Evolutionary conservation across 1,284 basidiomycete species (phyloP).

Genomic region (Ustanciosporium gigantosporum): DNA sequence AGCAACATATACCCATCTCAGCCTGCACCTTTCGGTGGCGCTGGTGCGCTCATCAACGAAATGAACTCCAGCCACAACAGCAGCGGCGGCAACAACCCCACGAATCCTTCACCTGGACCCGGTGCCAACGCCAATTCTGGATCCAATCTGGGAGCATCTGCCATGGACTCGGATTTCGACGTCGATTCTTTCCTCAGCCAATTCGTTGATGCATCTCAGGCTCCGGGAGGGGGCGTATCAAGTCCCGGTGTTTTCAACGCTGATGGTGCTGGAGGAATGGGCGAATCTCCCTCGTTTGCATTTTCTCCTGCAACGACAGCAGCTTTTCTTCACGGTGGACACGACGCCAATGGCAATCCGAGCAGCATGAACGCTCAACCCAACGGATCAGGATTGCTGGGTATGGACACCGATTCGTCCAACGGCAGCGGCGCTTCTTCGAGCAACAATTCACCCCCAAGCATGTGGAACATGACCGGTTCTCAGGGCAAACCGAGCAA

Average conservation of each 20-base stretch:
- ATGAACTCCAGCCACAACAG: not conserved
- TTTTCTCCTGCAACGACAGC: conserved; percentile 35
- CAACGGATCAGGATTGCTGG: too few relatives aligned
- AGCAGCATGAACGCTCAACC: too few relatives aligned
- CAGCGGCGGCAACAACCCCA: not conserved
- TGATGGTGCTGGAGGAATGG: not conserved
- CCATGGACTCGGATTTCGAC: conserved; percentile 45
- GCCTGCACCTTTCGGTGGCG: not conserved
- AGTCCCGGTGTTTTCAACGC: conserved; percentile 1
- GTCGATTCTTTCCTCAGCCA: conserved; percentile 52
- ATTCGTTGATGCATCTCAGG: conserved; percentile 43
- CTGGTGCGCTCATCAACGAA: not conserved
- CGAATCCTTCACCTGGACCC: not conserved
- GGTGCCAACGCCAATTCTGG: conserved; percentile 1
- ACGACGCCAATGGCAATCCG: not conserved
- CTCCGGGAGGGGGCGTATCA: conserved; percentile 29
- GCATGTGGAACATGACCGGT: conserved; percentile 1
- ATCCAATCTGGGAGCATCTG: not conserved
- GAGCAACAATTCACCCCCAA: too few relatives aligned
- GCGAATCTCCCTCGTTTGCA: conserved; percentile 25
- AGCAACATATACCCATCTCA: not conserved
- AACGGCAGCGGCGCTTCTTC: not conserved
- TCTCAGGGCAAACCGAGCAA: conserved; percentile 2
- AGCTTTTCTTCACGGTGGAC: conserved; percentile 30
- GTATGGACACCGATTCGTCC: not conserved